Conservation (phyloP, 306 rosid genomes). For the Fagus sylvatica region DNA sequence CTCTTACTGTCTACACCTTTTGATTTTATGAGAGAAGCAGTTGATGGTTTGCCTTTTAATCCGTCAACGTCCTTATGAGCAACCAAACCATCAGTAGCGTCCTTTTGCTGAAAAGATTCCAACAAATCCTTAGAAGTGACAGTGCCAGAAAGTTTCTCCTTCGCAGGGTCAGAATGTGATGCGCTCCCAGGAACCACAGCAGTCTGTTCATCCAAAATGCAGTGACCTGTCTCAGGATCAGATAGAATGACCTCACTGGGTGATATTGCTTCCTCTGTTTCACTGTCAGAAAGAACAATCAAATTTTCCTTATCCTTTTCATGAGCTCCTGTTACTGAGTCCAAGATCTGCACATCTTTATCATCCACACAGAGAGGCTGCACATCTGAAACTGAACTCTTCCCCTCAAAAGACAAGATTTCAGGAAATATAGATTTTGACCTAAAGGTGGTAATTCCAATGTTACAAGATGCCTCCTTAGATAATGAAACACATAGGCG, state of each 20-base stretch:
- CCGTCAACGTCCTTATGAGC: slow-evolving; percentile 35
- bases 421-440: slow-evolving; percentile 38
- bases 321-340: slow-evolving; percentile 27
- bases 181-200: slow-evolving; percentile 27
- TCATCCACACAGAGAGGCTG: slow-evolving; percentile 43
- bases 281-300: slow-evolving; percentile 86
- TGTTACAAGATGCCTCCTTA: slow-evolving; percentile 45
- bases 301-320: slow-evolving; percentile 34
- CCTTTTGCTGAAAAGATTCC: slow-evolving; percentile 40
- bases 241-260: slow-evolving; percentile 33
- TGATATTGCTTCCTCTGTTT: slow-evolving; percentile 42
- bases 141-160: slow-evolving; percentile 34
- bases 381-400: slow-evolving; percentile 36
- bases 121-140: slow-evolving; percentile 38
- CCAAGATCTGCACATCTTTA: slow-evolving; percentile 36
- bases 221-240: slow-evolving; percentile 36
- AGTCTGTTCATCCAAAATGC: slow-evolving; percentile 37
- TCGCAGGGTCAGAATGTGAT: slow-evolving; percentile 33
- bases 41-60: slow-evolving; percentile 32
- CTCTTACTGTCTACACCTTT: slow-evolving; percentile 39
- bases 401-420: slow-evolving; percentile 35
- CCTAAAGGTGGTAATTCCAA: slow-evolving; percentile 33
- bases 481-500: slow-evolving; percentile 67
- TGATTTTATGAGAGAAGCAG: slow-evolving; percentile 36
- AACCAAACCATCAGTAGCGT: slow-evolving; percentile 33